phyloP scores from a whole-genome alignment of 2,329 filamentous ascomycete genomes.

The Colletotrichum higginsianum region DNA sequence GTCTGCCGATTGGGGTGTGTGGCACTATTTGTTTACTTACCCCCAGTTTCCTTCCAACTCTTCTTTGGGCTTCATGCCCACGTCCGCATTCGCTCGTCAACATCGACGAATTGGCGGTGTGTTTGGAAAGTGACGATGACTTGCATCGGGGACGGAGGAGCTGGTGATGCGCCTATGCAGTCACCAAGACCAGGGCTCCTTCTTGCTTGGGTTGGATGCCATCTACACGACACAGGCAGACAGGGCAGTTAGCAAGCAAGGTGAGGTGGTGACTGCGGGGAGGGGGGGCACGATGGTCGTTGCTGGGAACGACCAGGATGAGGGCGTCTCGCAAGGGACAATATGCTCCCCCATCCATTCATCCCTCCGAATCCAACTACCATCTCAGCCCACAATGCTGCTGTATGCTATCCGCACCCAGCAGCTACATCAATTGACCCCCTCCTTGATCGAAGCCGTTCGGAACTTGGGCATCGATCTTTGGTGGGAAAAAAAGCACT shows the following conservation, averaged over 20 bases:
- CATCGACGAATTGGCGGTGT: constrained; percentile 25
- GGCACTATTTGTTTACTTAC: constrained; percentile 16
- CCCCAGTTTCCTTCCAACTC: background rate
- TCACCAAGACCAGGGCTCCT: background rate
- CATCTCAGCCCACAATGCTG: background rate
- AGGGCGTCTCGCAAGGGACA: background rate
- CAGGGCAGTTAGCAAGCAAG: background rate
- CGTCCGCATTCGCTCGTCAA: constrained; percentile 8
- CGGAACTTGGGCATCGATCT: background rate
- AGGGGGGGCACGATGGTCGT: too few relatives aligned
- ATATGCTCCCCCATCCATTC: constrained; percentile 5
- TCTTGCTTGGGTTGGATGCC: background rate
- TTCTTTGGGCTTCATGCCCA: constrained; percentile 10
- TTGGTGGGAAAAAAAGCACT: constrained; percentile 10
- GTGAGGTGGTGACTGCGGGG: background rate
- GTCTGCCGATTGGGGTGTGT: constrained; percentile 25
- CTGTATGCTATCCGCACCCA: too few relatives aligned
- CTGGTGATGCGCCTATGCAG: constrained; percentile 29
- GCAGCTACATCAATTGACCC: background rate
- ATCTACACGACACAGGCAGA: background rate
- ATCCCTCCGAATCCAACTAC: background rate
- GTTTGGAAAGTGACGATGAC: constrained; percentile 34
- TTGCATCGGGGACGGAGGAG: constrained; percentile 25
- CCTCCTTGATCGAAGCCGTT: constrained; percentile 16
- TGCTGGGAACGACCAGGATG: background rate